Conservation (phyloP, 345 rosid species). For the Brassica juncea region DNA sequence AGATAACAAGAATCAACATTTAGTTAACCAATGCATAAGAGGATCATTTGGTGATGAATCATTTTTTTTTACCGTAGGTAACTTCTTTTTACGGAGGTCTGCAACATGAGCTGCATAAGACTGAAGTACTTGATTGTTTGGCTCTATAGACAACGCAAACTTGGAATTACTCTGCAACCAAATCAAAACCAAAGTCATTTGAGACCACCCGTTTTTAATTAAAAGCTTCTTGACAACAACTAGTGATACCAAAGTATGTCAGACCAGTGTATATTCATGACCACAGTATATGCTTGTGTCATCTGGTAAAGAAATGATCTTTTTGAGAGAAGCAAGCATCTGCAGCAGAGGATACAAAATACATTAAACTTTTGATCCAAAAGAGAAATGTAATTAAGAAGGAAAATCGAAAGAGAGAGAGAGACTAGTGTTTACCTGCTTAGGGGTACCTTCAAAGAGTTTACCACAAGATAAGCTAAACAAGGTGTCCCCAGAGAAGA, state of each 20-base stretch:
- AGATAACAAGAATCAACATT: slow-evolving; percentile 4
- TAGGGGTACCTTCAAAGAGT: slow-evolving; percentile 90
- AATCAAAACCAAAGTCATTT: not conserved
- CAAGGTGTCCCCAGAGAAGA: slow-evolving; percentile 90
- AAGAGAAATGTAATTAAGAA: not conserved
- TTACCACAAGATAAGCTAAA: slow-evolving; percentile 98
- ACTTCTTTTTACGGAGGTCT: slow-evolving; percentile 67
- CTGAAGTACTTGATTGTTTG: slow-evolving; percentile 75
- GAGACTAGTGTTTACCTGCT: slow-evolving; percentile 53
- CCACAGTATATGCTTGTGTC: slow-evolving; percentile 86
- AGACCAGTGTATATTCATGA: slow-evolving; percentile 91
- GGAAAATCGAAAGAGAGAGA: not conserved
- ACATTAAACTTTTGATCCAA: not conserved
- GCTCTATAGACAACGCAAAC: slow-evolving; percentile 89
- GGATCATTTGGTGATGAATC: slow-evolving; percentile 5
- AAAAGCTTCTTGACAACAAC: not conserved
- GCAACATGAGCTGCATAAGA: slow-evolving; percentile 77
- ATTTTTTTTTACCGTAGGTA: slow-evolving; percentile 59
- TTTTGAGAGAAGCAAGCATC: slow-evolving; percentile 83
- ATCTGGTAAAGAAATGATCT: slow-evolving; percentile 76
- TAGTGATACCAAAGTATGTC: slow-evolving; percentile 25
- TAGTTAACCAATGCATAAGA: slow-evolving; percentile 17
- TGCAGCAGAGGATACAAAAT: slow-evolving; percentile 42
- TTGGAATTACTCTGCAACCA: slow-evolving; percentile 82
- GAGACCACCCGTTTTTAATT: not conserved